Evolutionary conservation across 139 green algal genomes (phyloP).

Genomic region (Coelastrella sp.): DNA sequence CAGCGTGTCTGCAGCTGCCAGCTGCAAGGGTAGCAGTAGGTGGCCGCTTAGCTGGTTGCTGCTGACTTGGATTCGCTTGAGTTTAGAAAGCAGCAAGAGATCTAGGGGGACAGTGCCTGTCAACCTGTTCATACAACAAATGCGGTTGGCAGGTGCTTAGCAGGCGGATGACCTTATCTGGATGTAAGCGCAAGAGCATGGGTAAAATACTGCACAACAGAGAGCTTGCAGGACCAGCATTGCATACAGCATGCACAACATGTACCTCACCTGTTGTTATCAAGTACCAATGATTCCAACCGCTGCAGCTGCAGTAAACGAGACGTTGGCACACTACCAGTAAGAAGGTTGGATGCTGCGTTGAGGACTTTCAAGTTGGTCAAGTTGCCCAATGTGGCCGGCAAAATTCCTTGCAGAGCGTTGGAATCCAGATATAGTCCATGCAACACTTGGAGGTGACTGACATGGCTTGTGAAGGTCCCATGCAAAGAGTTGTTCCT

Average conservation of each 20-base stretch:
- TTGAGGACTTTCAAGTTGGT: neutral
- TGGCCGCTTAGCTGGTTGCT: neutral
- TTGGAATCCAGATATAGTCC: neutral
- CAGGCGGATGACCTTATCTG: too few species aligned
- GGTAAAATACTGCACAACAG: too few species aligned
- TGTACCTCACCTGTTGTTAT: neutral
- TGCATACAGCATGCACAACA: too few species aligned
- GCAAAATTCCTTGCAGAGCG: neutral
- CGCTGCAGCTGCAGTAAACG: neutral
- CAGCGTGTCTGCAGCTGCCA: neutral
- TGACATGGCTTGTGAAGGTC: neutral
- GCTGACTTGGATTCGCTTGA: neutral
- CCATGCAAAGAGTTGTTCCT: neutral
- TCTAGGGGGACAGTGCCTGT: neutral
- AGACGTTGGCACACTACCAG: conserved; percentile 27
- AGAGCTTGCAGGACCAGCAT: too few species aligned
- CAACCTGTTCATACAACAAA: neutral
- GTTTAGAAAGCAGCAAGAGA: neutral
- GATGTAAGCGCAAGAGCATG: too few species aligned
- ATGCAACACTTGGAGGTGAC: conserved; percentile 13
- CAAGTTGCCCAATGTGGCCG: neutral
- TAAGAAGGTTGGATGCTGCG: conserved; percentile 33
- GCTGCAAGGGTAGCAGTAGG: neutral
- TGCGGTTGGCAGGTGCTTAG: too few species aligned
- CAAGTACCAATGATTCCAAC: conserved; percentile 19